Evolutionary conservation across 208 protist genomes (phyloP), one percentile per base, ranked within the genome.

Genomic region (Herpetomonas muscarum): DNA sequence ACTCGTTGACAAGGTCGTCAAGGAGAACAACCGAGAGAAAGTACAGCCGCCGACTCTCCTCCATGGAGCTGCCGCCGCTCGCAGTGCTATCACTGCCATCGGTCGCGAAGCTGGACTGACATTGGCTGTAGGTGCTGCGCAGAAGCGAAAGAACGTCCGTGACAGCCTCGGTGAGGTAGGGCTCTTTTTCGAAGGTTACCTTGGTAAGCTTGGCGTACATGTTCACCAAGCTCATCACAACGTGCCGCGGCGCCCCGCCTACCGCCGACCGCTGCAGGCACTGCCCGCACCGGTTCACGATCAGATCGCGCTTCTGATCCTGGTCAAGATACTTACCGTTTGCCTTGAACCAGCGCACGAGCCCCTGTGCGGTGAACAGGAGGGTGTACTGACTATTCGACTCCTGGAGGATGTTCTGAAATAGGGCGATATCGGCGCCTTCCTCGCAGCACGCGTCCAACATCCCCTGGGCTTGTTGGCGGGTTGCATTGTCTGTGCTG

Each of bases 331-430:
- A 82, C 55, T 79, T 71, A 25, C 65, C 58, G 45, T 82, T 78
- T 13, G 64, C 61, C 37, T 75, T 90, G 59, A 83, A 89, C 80
- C 80, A 89, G 42, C 55, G 41, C 15, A 91, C 73, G n/a, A 84
- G 47, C 19, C 74, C 74, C 58, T 92, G 88, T 21, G 84, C 68
- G 22, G 71, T 77, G 50, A 89, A 92, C 15, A 90, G 62, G 1
- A 94, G 74, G 1, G 79, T 74, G 64, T 94, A 94, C 53, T 87
- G 79, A 56, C 73, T 92, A 37, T 51, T 87, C 2, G 74, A 89
- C 49, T 88, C 67, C 17, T 48, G 62, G 46, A 94, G 74, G 52
- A 88, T 77, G 2, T 64, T 64, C 37, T 65, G 57, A 1, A 83
- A 61, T 2, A 79, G 54, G 3, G 65, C 55, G 25, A 70, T 34